Conservation (phyloP, 1,284 basidiomycete species). For the Melampsora medusae region DNA sequence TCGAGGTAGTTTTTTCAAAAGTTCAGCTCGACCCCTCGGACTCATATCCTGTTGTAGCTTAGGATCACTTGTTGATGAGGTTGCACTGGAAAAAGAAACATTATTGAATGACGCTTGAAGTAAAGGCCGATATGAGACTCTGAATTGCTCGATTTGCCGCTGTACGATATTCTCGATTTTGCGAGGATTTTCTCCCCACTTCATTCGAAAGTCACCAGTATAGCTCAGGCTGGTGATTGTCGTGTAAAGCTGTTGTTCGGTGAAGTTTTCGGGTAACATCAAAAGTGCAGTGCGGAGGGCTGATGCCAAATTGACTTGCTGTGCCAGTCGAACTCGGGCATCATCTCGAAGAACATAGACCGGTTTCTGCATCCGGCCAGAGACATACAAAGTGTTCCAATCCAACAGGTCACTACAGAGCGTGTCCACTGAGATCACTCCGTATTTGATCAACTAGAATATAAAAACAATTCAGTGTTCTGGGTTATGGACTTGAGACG, state of each 20-base stretch:
- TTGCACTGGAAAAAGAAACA: neutral
- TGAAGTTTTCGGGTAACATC: conserved; percentile 65
- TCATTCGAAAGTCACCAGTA: conserved; percentile 87
- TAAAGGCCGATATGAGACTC: conserved; percentile 76
- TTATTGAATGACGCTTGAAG: conserved; percentile 67
- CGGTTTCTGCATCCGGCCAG: conserved; percentile 96
- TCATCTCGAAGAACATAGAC: conserved; percentile 82
- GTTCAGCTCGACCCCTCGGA: conserved; percentile 17
- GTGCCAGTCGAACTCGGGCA: conserved; percentile 80
- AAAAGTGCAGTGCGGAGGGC: conserved; percentile 77
- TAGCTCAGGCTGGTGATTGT: conserved; percentile 85
- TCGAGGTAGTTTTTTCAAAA: conserved; percentile 23
- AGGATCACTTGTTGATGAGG: neutral
- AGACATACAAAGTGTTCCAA: conserved; percentile 90
- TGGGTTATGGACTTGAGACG: neutral
- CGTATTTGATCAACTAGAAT: conserved; percentile 85
- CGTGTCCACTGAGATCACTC: conserved; percentile 86
- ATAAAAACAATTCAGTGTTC: neutral
- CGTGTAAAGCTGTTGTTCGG: conserved; percentile 78
- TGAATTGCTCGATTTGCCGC: conserved; percentile 77
- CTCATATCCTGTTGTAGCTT: conserved; percentile 7
- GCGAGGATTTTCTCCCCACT: conserved; percentile 85
- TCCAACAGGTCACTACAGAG: conserved; percentile 84
- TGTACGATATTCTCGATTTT: conserved; percentile 92
- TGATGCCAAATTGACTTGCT: conserved; percentile 86